Base-by-base conservation (phyloP, 2,329 filamentous ascomycete genomes). In the Magnaporthales sp. region DNA sequence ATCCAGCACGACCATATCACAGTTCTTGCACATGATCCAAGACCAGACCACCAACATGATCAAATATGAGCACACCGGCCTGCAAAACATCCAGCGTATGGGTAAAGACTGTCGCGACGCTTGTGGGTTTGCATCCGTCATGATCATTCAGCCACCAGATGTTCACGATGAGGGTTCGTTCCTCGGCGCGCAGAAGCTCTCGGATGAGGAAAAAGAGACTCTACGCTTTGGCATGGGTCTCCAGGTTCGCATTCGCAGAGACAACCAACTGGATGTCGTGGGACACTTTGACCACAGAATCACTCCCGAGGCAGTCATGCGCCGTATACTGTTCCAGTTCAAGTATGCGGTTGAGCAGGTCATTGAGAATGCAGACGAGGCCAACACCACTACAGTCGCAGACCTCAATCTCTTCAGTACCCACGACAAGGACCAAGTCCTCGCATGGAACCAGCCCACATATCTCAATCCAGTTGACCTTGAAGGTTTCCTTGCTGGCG, bases 111-210 rank as follows among this genome's bases (percentile, higher is more conserved):
- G 54, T 71, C 2, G 71, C 71, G 64, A 72, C 67, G 7, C 67
- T 70, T 0, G 71, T 71, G 30, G 71, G 70, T 54, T 66, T 69
- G 24, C 32, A 32, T 32, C 65, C 56, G 56, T 60, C 24, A 60
- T 67, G n/a, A 22, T 51, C 8, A 11, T 29, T 29, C 32, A 66
- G 62, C 13, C 66, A 22, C 32, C 62, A n/a, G 60, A 51, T 2
- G 54, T 62, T 7, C 56, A 54, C 24, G 24, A 66, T 4, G 56
- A 60, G 26, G 56, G 11, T 13, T 60, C 61, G 19, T 63, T 63
- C 61, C 61, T 63, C 4, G 61, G 61, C 4, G 26, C 61, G 8
- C 61, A 63, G 24, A 31, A 26, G 29, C 29, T 63, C 10, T 38
- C 29, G 29, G 61, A 63, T 7, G 29, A 63, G 61, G 61, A 63